A percentile compares a stretch with the other conserved stretches of the same genome.
phyloP scores from a whole-genome alignment of 2,329 filamentous ascomycete species.

The Monilinia fructicola region DNA sequence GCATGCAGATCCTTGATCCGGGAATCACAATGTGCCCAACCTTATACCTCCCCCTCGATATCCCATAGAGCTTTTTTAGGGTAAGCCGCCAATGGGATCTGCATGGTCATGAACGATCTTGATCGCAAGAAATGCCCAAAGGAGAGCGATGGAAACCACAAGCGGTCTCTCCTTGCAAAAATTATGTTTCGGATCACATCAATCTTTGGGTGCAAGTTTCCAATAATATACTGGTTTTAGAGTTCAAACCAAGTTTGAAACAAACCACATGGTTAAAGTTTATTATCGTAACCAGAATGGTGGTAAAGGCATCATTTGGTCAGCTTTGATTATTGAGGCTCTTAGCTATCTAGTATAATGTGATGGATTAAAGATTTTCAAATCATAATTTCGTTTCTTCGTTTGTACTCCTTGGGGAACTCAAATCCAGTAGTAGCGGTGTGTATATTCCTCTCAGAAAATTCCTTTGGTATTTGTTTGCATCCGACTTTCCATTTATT shows the following conservation, averaged over 20 bases:
- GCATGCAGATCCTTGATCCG: no score
- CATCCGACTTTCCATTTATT: background rate
- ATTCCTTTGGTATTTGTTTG: conserved; percentile 15
- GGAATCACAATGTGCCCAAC: no score
- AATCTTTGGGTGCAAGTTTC: background rate
- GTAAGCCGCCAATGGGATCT: background rate
- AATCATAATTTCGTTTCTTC: conserved; percentile 4
- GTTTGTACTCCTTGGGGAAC: background rate
- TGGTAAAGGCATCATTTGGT: background rate
- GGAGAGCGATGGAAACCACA: background rate
- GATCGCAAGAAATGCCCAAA: background rate
- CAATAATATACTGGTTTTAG: background rate
- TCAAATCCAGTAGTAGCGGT: background rate
- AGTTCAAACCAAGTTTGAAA: background rate
- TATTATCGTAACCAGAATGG: background rate
- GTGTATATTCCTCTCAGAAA: background rate
- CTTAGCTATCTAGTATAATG: background rate
- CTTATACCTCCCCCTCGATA: no score
- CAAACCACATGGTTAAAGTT: background rate
- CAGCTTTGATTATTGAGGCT: background rate
- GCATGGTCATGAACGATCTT: background rate
- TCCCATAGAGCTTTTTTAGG: background rate
- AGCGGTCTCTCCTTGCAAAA: background rate
- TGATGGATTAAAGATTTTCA: background rate
- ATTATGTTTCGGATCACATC: background rate